These are phyloP conservation scores for Globisporangium irregulare DNA, from an alignment of 352 stramenopile genomes.

Conservation along the genomic window DNA sequence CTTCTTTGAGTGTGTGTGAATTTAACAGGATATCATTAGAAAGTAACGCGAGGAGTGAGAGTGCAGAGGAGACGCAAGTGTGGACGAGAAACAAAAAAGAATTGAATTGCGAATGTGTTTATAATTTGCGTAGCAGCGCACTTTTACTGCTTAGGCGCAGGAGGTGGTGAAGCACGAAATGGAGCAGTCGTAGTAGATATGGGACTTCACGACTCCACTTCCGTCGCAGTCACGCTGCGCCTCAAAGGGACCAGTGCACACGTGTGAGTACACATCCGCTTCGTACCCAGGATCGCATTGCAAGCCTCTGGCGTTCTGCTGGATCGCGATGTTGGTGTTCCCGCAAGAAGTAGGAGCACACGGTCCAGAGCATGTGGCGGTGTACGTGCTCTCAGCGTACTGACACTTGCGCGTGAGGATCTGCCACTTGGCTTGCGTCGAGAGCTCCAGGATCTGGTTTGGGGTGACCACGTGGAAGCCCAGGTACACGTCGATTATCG, in stretches of 20 bases:
- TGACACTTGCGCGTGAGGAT: conserved; percentile 61
- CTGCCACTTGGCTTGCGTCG: conserved; percentile 45
- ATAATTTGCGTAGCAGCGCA: neutral
- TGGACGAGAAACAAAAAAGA: conserved; percentile 9
- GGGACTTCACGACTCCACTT: conserved; percentile 25
- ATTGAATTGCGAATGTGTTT: conserved; percentile 8
- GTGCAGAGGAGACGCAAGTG: neutral
- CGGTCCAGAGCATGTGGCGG: conserved; percentile 44
- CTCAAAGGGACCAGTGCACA: conserved; percentile 56
- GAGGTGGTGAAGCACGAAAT: conserved; percentile 51
- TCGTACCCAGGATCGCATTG: conserved; percentile 38
- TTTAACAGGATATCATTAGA: conserved; percentile 12
- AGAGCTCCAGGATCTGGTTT: conserved; percentile 67
- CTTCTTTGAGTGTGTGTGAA: conserved; percentile 9
- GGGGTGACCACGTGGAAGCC: conserved; percentile 69
- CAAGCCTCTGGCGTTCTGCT: conserved; percentile 28
- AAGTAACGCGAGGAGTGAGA: conserved; percentile 5
- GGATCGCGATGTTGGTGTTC: conserved; percentile 52
- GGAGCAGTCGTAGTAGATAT: conserved; percentile 63
- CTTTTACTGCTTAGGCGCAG: conserved; percentile 25
- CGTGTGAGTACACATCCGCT: conserved; percentile 38
- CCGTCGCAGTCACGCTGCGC: conserved; percentile 43
- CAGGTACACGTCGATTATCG: conserved; percentile 60
- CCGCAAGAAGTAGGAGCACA: conserved; percentile 33
- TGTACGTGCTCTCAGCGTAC: conserved; percentile 46